Evolutionary conservation across 768 basidiomycete genomes (phyloP), one percentile per base, ranked within the genome.

Genomic region (Flagelloscypha sp.): DNA sequence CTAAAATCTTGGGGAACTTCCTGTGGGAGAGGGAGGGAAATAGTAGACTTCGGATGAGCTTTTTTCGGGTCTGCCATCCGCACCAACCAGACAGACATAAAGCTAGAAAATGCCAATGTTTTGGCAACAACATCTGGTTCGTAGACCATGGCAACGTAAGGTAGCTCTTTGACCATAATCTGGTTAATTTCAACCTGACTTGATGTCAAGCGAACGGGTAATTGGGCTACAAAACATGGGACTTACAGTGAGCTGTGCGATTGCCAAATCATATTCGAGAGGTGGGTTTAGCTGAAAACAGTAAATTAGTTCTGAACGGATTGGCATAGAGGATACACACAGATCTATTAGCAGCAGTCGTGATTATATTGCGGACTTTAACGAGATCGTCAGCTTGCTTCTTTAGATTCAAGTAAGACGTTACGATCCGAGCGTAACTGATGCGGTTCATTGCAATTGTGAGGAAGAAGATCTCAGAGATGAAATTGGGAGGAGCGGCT

Each of bases 401-500:
- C 23, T 66, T 68, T 17, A 88, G 65, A 33, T 84, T 79, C 9
- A 78, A 79, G 45, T 78, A 80, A 4, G 72, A 77, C 27, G 78
- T 78, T 29, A 93, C 80, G 1, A 89, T 87, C 54, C 74, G 80
- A 45, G 85, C 68, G 41, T 85, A 74, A 3, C 93, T 94, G 37
- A 88, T 82, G 58, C 98, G 94, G 37, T 84, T 81, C 66, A 83
- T 84, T 0, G 89, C 82, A 31, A 86, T 72, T 6, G 82, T 70
- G 29, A 97, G 69, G 63, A 85, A 97, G 65, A 97, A 98, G 13
- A 95, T 76, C 28, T 97, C 82, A 5, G 94, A 89, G 43, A 97
- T 89, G 58, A 99, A 99, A 54, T 95, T 95, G 2, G 85, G 79
- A 5, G 79, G 53, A 3, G 74, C 53, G n/a, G 70, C 78, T 77